phyloP scores from a whole-genome alignment of 441 rosid genomes.

The Erodium chrysanthum region DNA sequence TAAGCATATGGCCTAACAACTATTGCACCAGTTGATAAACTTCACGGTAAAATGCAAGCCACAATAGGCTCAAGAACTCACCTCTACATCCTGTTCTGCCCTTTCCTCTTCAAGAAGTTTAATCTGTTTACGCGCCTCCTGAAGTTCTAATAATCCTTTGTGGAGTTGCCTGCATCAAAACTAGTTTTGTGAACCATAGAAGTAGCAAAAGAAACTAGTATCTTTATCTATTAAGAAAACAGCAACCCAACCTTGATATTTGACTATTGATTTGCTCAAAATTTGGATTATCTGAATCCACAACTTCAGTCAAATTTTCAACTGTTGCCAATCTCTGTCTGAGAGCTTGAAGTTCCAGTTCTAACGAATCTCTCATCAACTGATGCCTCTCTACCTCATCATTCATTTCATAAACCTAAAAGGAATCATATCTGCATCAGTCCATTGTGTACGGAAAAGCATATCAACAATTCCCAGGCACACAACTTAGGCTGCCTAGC shows the following conservation, averaged over 20 bases:
- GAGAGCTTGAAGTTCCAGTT: slow-evolving; percentile 64
- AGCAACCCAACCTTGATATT: slow-evolving; percentile 35
- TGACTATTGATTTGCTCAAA: slow-evolving; percentile 33
- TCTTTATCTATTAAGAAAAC: slow-evolving; percentile 17
- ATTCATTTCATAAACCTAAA: slow-evolving; percentile 77
- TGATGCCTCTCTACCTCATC: slow-evolving; percentile 76
- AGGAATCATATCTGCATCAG: slow-evolving; percentile 21
- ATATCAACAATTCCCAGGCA: slow-evolving; percentile 2
- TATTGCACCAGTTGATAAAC: neutral
- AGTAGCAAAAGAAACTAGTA: slow-evolving; percentile 21
- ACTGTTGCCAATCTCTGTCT: slow-evolving; percentile 54
- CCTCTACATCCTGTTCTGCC: slow-evolving; percentile 64
- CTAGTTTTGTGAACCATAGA: slow-evolving; percentile 14
- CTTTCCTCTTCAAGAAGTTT: slow-evolving; percentile 46
- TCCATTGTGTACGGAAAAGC: slow-evolving; percentile 9
- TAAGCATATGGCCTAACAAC: slow-evolving; percentile 1
- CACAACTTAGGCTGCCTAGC: slow-evolving; percentile 10
- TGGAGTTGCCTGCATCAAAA: slow-evolving; percentile 33
- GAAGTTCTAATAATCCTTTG: slow-evolving; percentile 37
- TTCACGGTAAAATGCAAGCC: slow-evolving; percentile 9
- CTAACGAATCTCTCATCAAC: slow-evolving; percentile 55
- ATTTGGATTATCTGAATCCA: slow-evolving; percentile 29
- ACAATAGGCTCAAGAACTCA: slow-evolving; percentile 21
- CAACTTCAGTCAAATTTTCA: slow-evolving; percentile 43
- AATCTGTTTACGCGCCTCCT: slow-evolving; percentile 39